phyloP scores from a whole-genome alignment of 306 rosid species.

The Medicago arabica region DNA sequence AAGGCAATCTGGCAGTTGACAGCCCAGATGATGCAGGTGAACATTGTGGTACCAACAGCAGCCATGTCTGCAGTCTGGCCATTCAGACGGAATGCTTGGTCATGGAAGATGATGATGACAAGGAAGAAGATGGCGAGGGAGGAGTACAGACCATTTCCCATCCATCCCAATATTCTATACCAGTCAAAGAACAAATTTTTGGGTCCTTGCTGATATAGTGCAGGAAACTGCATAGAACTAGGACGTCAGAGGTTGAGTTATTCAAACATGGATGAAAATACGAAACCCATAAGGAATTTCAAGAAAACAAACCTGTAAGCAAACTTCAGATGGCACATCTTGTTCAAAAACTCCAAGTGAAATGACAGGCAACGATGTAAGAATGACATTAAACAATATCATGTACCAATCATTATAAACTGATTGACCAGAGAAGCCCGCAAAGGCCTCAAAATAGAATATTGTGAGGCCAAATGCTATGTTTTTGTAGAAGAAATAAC shows the following conservation, averaged over 20 bases:
- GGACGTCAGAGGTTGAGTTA: constrained; percentile 26
- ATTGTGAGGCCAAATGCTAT: constrained; percentile 96
- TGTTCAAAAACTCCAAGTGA: constrained; percentile 99
- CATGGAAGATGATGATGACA: constrained; percentile 74
- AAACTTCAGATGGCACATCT: constrained; percentile 96
- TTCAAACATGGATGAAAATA: constrained; percentile 27
- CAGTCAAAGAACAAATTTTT: constrained; percentile 89
- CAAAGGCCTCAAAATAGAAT: constrained; percentile 92
- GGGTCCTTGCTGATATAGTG: constrained; percentile 96
- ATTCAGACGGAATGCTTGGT: constrained; percentile 79
- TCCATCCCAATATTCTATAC: constrained; percentile 93
- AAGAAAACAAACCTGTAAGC: constrained; percentile 83
- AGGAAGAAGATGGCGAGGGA: constrained; percentile 81
- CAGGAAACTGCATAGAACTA: constrained; percentile 77
- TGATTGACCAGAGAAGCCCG: constrained; percentile 97
- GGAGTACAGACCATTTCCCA: constrained; percentile 89
- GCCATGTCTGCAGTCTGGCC: constrained; percentile 93
- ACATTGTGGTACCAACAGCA: constrained; percentile 88
- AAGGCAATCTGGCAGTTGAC: constrained; percentile 97
- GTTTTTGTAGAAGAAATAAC: constrained; percentile 99
- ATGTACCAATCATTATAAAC: constrained; percentile 94
- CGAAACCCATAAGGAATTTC: constrained; percentile 22
- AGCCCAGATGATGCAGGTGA: constrained; percentile 91
- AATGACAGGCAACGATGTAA: constrained; percentile 97
- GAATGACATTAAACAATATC: constrained; percentile 92